These are phyloP conservation scores for Kurtzmaniella cleridarum DNA, from an alignment of 805 yeast genomes.

Conservation along the genomic window DNA sequence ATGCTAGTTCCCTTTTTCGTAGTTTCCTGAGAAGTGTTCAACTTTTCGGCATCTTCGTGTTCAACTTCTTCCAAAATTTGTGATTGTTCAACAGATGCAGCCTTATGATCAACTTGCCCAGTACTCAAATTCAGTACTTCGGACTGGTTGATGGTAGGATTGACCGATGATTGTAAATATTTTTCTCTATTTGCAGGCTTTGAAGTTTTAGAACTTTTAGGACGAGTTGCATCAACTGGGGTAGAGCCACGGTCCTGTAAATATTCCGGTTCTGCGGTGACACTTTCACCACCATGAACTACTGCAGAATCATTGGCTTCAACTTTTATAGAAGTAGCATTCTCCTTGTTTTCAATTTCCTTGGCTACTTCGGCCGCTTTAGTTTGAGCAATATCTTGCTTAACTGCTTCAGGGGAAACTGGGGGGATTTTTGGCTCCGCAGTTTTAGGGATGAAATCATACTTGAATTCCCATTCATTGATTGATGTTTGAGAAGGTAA, in stretches of 20 bases:
- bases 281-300: constrained; percentile 39
- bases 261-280: constrained; percentile 31
- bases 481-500: constrained; percentile 44
- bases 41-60: constrained; percentile 23
- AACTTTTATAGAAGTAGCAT: constrained; percentile 32
- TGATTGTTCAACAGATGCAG: constrained; percentile 23
- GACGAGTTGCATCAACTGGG: constrained; percentile 27
- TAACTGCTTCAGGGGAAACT: constrained; percentile 42
- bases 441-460: constrained; percentile 39
- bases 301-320: constrained; percentile 39
- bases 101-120: constrained; percentile 31
- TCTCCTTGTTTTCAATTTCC: constrained; percentile 31
- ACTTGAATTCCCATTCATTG: constrained; percentile 46
- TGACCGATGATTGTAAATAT: constrained; percentile 36
- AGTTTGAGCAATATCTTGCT: constrained; percentile 43
- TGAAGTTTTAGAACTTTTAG: constrained; percentile 7
- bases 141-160: constrained; percentile 34
- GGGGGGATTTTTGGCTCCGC: constrained; percentile 40
- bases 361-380: constrained; percentile 32
- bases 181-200: constrained; percentile 35
- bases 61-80: constrained; percentile 34
- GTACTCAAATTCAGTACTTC: constrained; percentile 33
- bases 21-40: constrained; percentile 1
- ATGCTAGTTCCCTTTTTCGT: constrained; percentile 4
- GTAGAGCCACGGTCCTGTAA: constrained; percentile 32